These are phyloP conservation scores for Heterobasidion irregulare DNA, from an alignment of 1,284 basidiomycete species.

Conservation along the genomic window DNA sequence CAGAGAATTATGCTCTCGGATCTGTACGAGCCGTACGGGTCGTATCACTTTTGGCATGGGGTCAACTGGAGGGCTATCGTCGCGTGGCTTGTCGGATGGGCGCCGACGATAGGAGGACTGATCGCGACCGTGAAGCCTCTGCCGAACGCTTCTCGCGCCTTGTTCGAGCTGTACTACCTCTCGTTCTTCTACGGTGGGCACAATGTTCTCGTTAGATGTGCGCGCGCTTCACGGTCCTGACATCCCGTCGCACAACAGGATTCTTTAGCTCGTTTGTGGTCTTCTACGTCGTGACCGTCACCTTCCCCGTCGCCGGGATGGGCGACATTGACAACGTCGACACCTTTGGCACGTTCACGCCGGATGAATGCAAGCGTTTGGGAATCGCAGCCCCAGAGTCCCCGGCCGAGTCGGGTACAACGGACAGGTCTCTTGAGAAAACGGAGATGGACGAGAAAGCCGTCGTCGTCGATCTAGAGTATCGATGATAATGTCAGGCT, in stretches of 20 bases:
- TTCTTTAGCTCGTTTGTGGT: not conserved
- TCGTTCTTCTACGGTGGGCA: slow-evolving; percentile 11
- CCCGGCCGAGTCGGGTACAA: not conserved
- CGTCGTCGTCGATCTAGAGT: not conserved
- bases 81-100: slow-evolving; percentile 12
- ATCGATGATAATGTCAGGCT: not conserved
- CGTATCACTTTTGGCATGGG: slow-evolving; percentile 10
- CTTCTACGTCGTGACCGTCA: slow-evolving; percentile 8
- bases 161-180: slow-evolving; percentile 12
- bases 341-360: slow-evolving; percentile 9
- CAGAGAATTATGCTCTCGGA: slow-evolving; percentile 5
- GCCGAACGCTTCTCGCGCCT: slow-evolving; percentile 2
- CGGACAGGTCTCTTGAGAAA: not conserved
- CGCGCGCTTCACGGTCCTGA: not conserved
- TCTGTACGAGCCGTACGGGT: not conserved
- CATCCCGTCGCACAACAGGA: not conserved
- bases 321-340: slow-evolving; percentile 7
- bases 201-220: not conserved
- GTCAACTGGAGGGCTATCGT: slow-evolving; percentile 11
- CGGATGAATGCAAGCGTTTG: slow-evolving; percentile 1
- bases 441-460: not conserved
- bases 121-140: slow-evolving; percentile 1
- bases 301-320: slow-evolving; percentile 8
- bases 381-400: not conserved
- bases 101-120: slow-evolving; percentile 11